Percentiles rank a stretch among this genome's conserved stretches.
phyloP scores from a whole-genome alignment of 2,329 filamentous ascomycete species.

The Aspergillus fischeri region DNA sequence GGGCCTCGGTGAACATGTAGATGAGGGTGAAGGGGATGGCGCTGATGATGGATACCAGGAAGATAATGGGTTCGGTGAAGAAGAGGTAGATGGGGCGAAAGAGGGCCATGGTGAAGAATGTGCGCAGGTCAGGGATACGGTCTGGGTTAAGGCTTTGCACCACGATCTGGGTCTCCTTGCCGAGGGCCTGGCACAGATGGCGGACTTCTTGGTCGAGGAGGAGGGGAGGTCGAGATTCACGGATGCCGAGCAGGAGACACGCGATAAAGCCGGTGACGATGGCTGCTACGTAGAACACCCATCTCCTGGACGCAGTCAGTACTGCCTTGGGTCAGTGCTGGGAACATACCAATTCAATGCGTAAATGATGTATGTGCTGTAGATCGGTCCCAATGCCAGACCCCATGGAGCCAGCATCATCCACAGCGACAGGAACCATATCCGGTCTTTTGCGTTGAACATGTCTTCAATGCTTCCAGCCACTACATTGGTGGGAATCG shows the following conservation, averaged over 20 bases:
- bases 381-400: constrained; percentile 41
- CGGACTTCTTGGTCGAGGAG: constrained; percentile 34
- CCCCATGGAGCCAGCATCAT: constrained; percentile 39
- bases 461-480: constrained; percentile 49
- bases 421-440: constrained; percentile 46
- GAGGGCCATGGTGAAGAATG: constrained; percentile 35
- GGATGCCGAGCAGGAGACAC: constrained; percentile 33
- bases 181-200: constrained; percentile 20
- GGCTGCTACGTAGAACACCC: constrained; percentile 43
- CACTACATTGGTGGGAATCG: constrained; percentile 45
- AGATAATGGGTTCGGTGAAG: constrained; percentile 45
- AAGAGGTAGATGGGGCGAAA: constrained; percentile 40
- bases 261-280: constrained; percentile 31
- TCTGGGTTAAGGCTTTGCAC: constrained; percentile 36
- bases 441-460: constrained; percentile 40
- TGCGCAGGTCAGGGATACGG: constrained; percentile 29
- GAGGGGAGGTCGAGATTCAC: constrained; percentile 42
- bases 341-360: constrained; percentile 33
- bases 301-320: constrained; percentile 30
- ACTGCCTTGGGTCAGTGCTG: not conserved
- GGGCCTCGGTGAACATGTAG: constrained; percentile 47
- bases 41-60: constrained; percentile 39
- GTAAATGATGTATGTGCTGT: constrained; percentile 37
- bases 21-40: constrained; percentile 42
- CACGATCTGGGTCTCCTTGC: constrained; percentile 10